A percentile compares a stretch with the other conserved stretches of the same genome.
Conservation (phyloP, 331 rosid genomes). For the Ulmus americana region DNA sequence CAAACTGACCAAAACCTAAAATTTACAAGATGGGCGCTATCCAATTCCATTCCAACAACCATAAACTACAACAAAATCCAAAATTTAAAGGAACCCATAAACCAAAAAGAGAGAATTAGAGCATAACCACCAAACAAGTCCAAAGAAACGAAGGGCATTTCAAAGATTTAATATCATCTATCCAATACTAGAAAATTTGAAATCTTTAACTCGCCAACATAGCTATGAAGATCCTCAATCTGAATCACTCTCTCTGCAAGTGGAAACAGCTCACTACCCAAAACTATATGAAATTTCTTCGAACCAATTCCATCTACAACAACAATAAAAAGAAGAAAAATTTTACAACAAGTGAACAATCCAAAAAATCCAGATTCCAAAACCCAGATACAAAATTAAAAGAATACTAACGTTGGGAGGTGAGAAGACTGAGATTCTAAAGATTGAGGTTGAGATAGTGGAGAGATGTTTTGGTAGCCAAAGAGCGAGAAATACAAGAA, state of each 20-base stretch:
- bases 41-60: too few species aligned
- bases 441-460: slow-evolving; percentile 29
- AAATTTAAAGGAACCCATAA: too few species aligned
- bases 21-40: too few species aligned
- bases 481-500: slow-evolving; percentile 55
- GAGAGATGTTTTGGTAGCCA: slow-evolving; percentile 31
- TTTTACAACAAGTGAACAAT: not conserved
- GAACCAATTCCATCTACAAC: slow-evolving; percentile 42
- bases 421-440: slow-evolving; percentile 48
- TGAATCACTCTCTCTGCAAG: slow-evolving; percentile 41
- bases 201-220: slow-evolving; percentile 44
- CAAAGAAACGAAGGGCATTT: not conserved
- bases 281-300: slow-evolving; percentile 35
- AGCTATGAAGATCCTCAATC: slow-evolving; percentile 41
- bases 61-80: too few species aligned
- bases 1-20: too few species aligned
- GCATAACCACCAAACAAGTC: not conserved
- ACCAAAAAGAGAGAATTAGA: too few species aligned
- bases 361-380: not conserved
- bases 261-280: slow-evolving; percentile 41
- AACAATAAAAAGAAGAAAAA: not conserved
- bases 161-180: not conserved
- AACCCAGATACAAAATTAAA: not conserved
- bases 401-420: slow-evolving; percentile 37
- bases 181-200: not conserved